phyloP scores from a whole-genome alignment of 2,329 filamentous ascomycete genomes.

The Fusarium hainanense region DNA sequence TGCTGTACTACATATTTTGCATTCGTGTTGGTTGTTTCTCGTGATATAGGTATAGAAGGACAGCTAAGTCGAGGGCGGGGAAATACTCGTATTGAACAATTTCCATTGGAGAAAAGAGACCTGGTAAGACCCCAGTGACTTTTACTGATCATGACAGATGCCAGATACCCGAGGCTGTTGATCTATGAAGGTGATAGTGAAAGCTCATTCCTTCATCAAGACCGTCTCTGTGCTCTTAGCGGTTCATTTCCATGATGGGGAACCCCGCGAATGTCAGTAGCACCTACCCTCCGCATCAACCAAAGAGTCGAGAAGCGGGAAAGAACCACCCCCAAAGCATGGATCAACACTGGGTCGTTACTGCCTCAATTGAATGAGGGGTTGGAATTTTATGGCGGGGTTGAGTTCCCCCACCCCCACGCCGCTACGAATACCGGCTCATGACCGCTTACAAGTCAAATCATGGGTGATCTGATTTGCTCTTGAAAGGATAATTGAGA shows the following conservation, averaged over 20 bases:
- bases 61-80: slow-evolving; percentile 14
- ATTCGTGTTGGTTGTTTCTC: slow-evolving; percentile 5
- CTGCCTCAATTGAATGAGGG: slow-evolving; percentile 15
- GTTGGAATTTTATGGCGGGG: slow-evolving; percentile 17
- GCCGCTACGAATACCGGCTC: slow-evolving; percentile 10
- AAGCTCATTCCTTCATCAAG: background rate
- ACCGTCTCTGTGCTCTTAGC: background rate
- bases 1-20: background rate
- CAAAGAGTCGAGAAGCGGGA: background rate
- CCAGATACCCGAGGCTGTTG: background rate
- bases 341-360: background rate
- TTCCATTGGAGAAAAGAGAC: slow-evolving; percentile 10
- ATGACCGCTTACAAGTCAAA: slow-evolving; percentile 17
- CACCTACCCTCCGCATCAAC: background rate
- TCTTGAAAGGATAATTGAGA: no score
- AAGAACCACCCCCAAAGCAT: slow-evolving; percentile 33
- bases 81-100: slow-evolving; percentile 7
- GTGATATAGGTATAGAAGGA: background rate
- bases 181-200: background rate
- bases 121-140: background rate
- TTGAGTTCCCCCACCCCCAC: slow-evolving; percentile 30
- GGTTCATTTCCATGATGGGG: background rate
- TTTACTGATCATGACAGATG: slow-evolving; percentile 15
- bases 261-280: background rate
- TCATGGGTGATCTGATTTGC: slow-evolving; percentile 9